Evolutionary conservation across 257 asterid species (phyloP).

Genomic region (Plantago elongata): DNA sequence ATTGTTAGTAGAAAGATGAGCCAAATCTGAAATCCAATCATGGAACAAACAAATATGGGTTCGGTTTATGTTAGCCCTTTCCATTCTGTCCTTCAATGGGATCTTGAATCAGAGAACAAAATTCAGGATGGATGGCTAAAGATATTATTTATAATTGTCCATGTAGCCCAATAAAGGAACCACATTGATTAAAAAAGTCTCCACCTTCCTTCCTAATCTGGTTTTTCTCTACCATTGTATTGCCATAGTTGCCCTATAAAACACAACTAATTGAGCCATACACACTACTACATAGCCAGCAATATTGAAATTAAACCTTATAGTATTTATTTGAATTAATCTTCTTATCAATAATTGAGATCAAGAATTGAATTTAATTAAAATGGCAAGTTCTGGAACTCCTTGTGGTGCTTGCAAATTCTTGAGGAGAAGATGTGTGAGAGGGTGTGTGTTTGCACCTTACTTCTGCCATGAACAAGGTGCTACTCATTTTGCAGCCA

Average conservation of each 20-base stretch:
- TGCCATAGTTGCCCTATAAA: constrained; percentile 17
- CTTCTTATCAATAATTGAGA: not conserved
- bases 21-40: constrained; percentile 24
- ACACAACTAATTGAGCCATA: constrained; percentile 3
- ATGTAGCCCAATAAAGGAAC: constrained; percentile 81
- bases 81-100: constrained; percentile 47
- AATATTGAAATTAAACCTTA: not conserved
- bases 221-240: constrained; percentile 37
- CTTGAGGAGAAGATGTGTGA: constrained; percentile 58
- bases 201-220: constrained; percentile 35
- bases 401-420: constrained; percentile 86
- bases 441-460: constrained; percentile 70
- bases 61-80: constrained; percentile 36
- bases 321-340: not conserved
- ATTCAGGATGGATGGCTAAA: constrained; percentile 31
- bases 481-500: constrained; percentile 50
- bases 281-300: not conserved
- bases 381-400: constrained; percentile 71
- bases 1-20: constrained; percentile 13
- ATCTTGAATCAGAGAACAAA: constrained; percentile 36
- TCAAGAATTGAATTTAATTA: not conserved
- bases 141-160: constrained; percentile 25
- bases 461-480: constrained; percentile 70
- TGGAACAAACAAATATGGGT: constrained; percentile 37
- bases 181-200: constrained; percentile 29